These are phyloP conservation scores for Vitis hybrid DNA, from an alignment of 177 flowering plant genomes.

Conservation along the genomic window DNA sequence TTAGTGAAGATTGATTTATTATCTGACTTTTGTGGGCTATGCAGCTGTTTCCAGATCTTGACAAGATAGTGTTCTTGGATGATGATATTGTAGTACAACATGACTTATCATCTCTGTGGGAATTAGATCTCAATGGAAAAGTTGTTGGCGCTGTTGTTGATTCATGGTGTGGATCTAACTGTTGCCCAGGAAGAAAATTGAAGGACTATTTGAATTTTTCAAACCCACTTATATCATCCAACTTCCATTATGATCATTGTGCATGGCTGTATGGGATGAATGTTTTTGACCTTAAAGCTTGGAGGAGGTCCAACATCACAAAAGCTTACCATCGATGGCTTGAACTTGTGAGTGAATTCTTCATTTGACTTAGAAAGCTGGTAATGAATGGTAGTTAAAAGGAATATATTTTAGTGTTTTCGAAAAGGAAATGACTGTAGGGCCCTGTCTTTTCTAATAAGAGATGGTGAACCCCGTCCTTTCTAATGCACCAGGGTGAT, in stretches of 20 bases:
- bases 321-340: constrained; percentile 58
- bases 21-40: constrained; percentile 17
- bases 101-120: constrained; percentile 74
- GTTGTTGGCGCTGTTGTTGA: constrained; percentile 64
- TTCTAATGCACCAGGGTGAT: too few species aligned
- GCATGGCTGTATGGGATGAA: constrained; percentile 76
- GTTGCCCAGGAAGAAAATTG: constrained; percentile 47
- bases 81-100: constrained; percentile 77
- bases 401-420: not conserved
- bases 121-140: constrained; percentile 59
- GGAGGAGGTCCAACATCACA: constrained; percentile 65
- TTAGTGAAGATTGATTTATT: constrained; percentile 10
- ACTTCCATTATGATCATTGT: constrained; percentile 38
- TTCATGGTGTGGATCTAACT: constrained; percentile 36
- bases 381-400: not conserved
- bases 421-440: not conserved
- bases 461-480: too few species aligned
- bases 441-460: not conserved
- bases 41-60: constrained; percentile 80
- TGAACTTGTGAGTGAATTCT: constrained; percentile 42
- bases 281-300: constrained; percentile 63
- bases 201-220: constrained; percentile 66
- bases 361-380: not conserved
- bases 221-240: constrained; percentile 41
- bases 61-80: constrained; percentile 70